A percentile compares a stretch with the other conserved stretches of the same genome.
Evolutionary conservation across 441 rosid species (phyloP).

Genomic region (Populus hybrid): DNA sequence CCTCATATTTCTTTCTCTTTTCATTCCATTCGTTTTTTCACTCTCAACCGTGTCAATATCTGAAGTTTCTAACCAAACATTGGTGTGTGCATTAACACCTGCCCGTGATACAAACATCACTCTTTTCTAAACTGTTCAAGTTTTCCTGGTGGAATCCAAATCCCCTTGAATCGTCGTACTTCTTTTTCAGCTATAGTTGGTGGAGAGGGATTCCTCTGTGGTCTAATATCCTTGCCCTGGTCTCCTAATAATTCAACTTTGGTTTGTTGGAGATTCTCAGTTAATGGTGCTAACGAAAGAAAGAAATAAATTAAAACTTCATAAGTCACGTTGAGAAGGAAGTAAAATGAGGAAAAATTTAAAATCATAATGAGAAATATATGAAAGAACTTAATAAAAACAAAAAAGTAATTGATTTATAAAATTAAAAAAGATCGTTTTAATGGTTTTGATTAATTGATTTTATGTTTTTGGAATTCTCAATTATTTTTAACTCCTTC

Average conservation of each 20-base stretch:
- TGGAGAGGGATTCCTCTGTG: slow-evolving; percentile 54
- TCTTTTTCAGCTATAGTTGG: slow-evolving; percentile 45
- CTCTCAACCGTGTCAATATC: slow-evolving; percentile 58
- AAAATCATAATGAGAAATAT: too few relatives aligned
- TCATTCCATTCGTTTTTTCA: slow-evolving; percentile 22
- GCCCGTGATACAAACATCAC: not conserved
- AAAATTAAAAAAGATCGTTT: too few relatives aligned
- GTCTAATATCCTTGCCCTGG: slow-evolving; percentile 19
- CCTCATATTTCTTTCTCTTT: slow-evolving; percentile 6
- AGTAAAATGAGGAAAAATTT: too few relatives aligned
- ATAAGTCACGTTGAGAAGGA: too few relatives aligned
- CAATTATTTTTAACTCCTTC: too few relatives aligned
- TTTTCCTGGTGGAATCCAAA: slow-evolving; percentile 20
- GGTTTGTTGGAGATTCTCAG: slow-evolving; percentile 53
- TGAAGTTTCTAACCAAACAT: slow-evolving; percentile 32
- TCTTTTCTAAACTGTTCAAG: slow-evolving; percentile 43
- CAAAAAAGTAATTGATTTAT: too few relatives aligned
- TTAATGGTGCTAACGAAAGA: slow-evolving; percentile 13
- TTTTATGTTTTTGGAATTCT: too few relatives aligned
- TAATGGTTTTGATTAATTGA: too few relatives aligned
- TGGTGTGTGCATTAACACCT: slow-evolving; percentile 41
- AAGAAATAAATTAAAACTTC: too few relatives aligned
- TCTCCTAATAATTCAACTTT: slow-evolving; percentile 28
- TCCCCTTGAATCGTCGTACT: slow-evolving; percentile 9
- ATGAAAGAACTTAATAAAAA: too few relatives aligned